Percentiles rank a stretch among this genome's conserved stretches.
phyloP scores from a whole-genome alignment of 2,329 filamentous ascomycete species.

The Scleromitrula shiraiana region DNA sequence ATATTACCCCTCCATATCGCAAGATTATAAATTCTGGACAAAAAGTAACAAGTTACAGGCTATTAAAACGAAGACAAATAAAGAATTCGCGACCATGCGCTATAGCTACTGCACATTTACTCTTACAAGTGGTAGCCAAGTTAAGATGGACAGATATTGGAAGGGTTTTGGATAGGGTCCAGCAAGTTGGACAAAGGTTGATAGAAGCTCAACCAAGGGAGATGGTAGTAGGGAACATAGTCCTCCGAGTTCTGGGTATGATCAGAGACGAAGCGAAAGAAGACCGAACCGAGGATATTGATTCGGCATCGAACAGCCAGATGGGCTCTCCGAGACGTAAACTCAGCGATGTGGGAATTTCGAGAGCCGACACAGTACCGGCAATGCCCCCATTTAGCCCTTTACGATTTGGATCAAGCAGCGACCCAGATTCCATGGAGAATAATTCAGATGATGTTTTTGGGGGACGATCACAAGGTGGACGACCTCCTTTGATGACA shows the following conservation, averaged over 20 bases:
- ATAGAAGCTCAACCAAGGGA: conserved; percentile 78
- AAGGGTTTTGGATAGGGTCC: conserved; percentile 72
- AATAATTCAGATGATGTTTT: conserved; percentile 21
- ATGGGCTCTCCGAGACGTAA: conserved; percentile 23
- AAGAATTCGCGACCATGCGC: conserved; percentile 81
- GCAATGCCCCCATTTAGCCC: conserved; percentile 18
- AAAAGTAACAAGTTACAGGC: conserved; percentile 34
- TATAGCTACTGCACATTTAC: conserved; percentile 80
- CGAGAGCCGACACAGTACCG: conserved; percentile 8
- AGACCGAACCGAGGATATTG: conserved; percentile 53
- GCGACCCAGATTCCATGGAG: conserved; percentile 21
- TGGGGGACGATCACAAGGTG: conserved; percentile 16
- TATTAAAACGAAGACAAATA: conserved; percentile 88
- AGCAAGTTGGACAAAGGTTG: conserved; percentile 68
- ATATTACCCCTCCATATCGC: conserved; percentile 9
- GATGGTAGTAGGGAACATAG: conserved; percentile 89
- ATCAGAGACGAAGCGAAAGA: conserved; percentile 88
- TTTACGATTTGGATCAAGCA: conserved; percentile 23
- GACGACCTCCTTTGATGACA: conserved; percentile 53
- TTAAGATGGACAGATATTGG: conserved; percentile 71
- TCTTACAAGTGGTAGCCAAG: conserved; percentile 77
- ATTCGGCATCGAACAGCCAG: conserved; percentile 27
- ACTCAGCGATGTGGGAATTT: conserved; percentile 13
- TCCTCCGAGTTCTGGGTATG: conserved; percentile 79
- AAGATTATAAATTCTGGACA: not conserved